A percentile compares a stretch with the other conserved stretches of the same genome.
Conservation (phyloP, 208 protist genomes). For the Crithidia fasciculata region DNA sequence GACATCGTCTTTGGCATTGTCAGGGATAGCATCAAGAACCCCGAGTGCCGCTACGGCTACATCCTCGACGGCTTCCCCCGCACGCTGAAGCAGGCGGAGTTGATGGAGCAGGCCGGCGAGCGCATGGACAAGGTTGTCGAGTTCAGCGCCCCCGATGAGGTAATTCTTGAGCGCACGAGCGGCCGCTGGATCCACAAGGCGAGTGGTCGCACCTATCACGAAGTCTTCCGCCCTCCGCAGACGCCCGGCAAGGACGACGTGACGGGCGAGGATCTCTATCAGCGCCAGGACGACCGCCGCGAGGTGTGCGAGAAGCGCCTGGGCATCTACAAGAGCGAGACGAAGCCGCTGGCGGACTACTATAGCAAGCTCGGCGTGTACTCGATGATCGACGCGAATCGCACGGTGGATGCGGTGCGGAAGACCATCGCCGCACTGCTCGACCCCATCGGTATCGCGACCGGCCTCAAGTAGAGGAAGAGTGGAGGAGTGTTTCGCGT, state of each 20-base stretch:
- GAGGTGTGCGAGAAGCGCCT: conserved; percentile 91
- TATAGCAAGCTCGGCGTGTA: conserved; percentile 79
- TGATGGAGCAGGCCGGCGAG: conserved; percentile 86
- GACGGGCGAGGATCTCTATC: conserved; percentile 92
- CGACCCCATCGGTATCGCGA: conserved; percentile 73
- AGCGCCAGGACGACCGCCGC: conserved; percentile 93
- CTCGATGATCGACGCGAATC: conserved; percentile 75
- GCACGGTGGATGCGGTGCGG: conserved; percentile 70
- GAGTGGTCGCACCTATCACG: conserved; percentile 94
- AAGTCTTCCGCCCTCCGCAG: conserved; percentile 92
- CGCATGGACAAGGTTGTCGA: conserved; percentile 89
- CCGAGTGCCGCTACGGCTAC: conserved; percentile 91
- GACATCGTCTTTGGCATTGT: conserved; percentile 94
- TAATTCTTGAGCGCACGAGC: conserved; percentile 90
- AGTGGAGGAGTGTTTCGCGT: no score
- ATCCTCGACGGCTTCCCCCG: conserved; percentile 96
- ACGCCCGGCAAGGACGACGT: conserved; percentile 90
- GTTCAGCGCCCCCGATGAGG: conserved; percentile 92
- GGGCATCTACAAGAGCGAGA: conserved; percentile 87
- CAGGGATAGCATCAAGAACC: conserved; percentile 80
- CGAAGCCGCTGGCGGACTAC: conserved; percentile 84
- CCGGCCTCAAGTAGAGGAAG: conserved; percentile 50
- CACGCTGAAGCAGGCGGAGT: conserved; percentile 91
- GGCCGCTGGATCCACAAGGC: conserved; percentile 92
- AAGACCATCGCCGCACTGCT: conserved; percentile 58